Conservation (phyloP, 208 protist genomes). For the Phytomonas serpens region DNA sequence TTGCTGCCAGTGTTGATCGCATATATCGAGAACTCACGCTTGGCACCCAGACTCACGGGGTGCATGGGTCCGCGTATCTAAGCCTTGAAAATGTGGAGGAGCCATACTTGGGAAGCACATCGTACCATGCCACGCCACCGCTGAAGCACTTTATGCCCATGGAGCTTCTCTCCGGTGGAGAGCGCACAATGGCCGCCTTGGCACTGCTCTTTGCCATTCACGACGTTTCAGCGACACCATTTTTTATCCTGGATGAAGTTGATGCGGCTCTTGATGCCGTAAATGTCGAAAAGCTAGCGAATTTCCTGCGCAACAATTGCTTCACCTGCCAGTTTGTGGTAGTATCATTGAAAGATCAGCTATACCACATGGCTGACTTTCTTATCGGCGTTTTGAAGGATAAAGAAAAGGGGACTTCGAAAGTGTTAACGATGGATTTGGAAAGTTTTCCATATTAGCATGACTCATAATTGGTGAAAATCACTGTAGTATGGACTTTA, state of each 20-base stretch:
- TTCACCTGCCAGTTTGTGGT: constrained; percentile 94
- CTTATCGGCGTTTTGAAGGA: constrained; percentile 96
- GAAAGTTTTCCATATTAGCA: constrained; percentile 63
- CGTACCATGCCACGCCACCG: constrained; percentile 96
- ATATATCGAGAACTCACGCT: constrained; percentile 96
- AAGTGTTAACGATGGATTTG: constrained; percentile 86
- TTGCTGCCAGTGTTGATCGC: constrained; percentile 79
- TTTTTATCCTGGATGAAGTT: constrained; percentile 99
- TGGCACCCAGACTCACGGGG: constrained; percentile 44
- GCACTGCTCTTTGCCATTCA: constrained; percentile 98
- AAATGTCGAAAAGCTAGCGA: constrained; percentile 95
- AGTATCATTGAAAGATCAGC: constrained; percentile 97
- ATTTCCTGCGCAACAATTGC: constrained; percentile 88
- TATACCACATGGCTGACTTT: constrained; percentile 92
- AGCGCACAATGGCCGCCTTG: constrained; percentile 98
- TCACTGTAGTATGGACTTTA: not conserved
- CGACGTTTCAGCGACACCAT: constrained; percentile 93
- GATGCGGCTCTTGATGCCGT: constrained; percentile 97
- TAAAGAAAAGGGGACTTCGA: constrained; percentile 68
- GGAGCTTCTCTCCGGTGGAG: constrained; percentile 97
- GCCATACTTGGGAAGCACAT: constrained; percentile 95
- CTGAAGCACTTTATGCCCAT: constrained; percentile 97
- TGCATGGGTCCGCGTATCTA: constrained; percentile 93
- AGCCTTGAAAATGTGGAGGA: constrained; percentile 93
- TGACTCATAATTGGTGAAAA: not conserved